Base-by-base conservation (phyloP, 1,284 basidiomycete genomes). In the Ganoderma boninense region DNA sequence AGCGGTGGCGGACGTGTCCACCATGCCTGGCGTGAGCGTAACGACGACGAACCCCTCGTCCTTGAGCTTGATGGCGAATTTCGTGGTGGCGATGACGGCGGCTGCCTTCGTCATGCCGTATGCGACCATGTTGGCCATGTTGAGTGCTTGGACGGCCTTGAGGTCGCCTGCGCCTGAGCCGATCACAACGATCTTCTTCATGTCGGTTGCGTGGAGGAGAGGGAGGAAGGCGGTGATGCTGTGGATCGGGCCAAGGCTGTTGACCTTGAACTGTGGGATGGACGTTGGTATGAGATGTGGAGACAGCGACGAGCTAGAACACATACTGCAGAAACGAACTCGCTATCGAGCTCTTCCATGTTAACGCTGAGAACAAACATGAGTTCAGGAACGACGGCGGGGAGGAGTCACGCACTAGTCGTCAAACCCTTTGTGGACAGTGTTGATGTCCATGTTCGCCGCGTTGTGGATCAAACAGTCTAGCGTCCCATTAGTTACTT, bases 71-170 rank as follows among this genome's bases (percentile, higher is more conserved):
- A 75, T 69, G 0, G 85, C 82, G 70, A 81, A 85, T 71, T 86
- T 84, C 16, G 78, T 80, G 16, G 79, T 76, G 38, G 77, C 80
- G 77, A 85, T 79, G 66, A 84, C 81, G 20, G 81, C 64, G 1
- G 80, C 83, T 2, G 82, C 80, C 71, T 84, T 84, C 43, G 80
- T 78, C n/a, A 81, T 76, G 8, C 75, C 67, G 74, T 85, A 85
- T 16, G 82, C 76, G 4, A 71, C 68, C 29, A 65, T 46, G 60
- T 59, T 65, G 1, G 64, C 32, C 11, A 74, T 49, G 46, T 71
- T 75, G 29, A 63, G 43, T 2, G 57, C 40, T 20, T 77, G 56
- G 8, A 75, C 79, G 26, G 79, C 62, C 16, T 82, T 79, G 7
- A 74, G 56, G 67, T 83, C 80, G 6, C 71, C 84, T 10, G 79